Percentiles rank a stretch among this genome's conserved stretches.
Conservation (phyloP, 2,329 filamentous ascomycete genomes). For the Fusarium algeriense region DNA sequence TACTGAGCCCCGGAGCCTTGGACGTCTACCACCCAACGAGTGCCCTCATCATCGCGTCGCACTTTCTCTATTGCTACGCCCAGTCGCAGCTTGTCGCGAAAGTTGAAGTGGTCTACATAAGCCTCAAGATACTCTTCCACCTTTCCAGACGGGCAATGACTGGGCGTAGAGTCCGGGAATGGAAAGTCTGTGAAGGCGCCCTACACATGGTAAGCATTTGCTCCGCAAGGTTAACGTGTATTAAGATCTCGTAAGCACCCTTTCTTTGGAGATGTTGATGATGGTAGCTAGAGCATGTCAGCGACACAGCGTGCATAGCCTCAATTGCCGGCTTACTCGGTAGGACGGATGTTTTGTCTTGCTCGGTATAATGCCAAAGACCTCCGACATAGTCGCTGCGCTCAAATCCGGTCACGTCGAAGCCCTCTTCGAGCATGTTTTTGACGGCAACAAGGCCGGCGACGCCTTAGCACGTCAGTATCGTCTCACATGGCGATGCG, state of each 20-base stretch:
- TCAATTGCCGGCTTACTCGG: slow-evolving; percentile 40
- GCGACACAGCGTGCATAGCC: not conserved
- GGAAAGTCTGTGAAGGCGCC: slow-evolving; percentile 54
- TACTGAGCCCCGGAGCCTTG: slow-evolving; percentile 35
- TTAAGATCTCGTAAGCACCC: slow-evolving; percentile 24
- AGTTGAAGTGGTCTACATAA: slow-evolving; percentile 51
- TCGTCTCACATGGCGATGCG: not conserved
- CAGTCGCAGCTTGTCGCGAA: slow-evolving; percentile 45
- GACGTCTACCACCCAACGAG: slow-evolving; percentile 48
- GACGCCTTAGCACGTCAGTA: slow-evolving; percentile 42
- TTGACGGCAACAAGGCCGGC: slow-evolving; percentile 56
- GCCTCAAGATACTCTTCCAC: slow-evolving; percentile 51
- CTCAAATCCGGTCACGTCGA: slow-evolving; percentile 59
- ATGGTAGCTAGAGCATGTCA: slow-evolving; percentile 42
- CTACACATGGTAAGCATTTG: slow-evolving; percentile 15
- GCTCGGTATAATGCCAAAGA: slow-evolving; percentile 57
- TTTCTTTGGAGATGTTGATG: slow-evolving; percentile 51
- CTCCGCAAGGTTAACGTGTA: rapidly evolving
- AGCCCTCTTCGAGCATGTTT: slow-evolving; percentile 58
- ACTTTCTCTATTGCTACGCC: slow-evolving; percentile 41
- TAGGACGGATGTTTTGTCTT: slow-evolving; percentile 55
- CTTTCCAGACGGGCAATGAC: slow-evolving; percentile 41
- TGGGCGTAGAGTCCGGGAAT: slow-evolving; percentile 46
- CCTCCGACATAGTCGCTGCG: slow-evolving; percentile 56
- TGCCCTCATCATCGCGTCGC: slow-evolving; percentile 27